Percentiles rank a stretch among this genome's conserved stretches.
These are phyloP conservation scores for Imleria badia DNA, from an alignment of 768 basidiomycete genomes.

Conservation along the genomic window DNA sequence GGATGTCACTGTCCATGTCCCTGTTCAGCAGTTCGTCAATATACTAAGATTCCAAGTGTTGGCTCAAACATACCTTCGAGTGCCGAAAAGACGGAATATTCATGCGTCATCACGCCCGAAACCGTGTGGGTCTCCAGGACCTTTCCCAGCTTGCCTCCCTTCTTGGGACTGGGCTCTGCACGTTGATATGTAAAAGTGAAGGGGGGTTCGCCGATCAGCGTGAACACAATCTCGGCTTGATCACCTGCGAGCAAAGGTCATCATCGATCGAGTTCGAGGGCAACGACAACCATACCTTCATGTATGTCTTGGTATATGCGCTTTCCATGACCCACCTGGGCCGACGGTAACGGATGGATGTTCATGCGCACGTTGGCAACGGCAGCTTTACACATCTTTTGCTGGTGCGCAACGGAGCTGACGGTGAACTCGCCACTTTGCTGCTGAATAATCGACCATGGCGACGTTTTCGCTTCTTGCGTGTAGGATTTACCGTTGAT, in stretches of 20 bases:
- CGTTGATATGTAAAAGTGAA: conserved; percentile 96
- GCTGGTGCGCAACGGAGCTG: conserved; percentile 86
- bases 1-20: conserved; percentile 90
- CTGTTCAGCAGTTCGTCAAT: conserved; percentile 38
- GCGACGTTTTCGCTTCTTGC: conserved; percentile 75
- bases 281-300: conserved; percentile 55
- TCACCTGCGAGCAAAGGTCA: conserved; percentile 52
- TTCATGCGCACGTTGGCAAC: conserved; percentile 71
- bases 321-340: conserved; percentile 85
- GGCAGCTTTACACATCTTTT: conserved; percentile 85
- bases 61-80: conserved; percentile 68
- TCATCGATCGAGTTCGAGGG: background rate
- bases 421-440: conserved; percentile 83
- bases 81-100: conserved; percentile 91
- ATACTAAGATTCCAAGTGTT: background rate
- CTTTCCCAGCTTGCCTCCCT: conserved; percentile 68
- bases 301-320: conserved; percentile 82
- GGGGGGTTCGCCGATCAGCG: conserved; percentile 86
- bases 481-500: conserved; percentile 73
- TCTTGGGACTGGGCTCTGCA: conserved; percentile 65
- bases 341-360: conserved; percentile 84
- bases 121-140: conserved; percentile 93
- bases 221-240: conserved; percentile 92
- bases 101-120: conserved; percentile 66
- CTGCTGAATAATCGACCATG: conserved; percentile 84